A percentile compares a stretch with the other conserved stretches of the same genome.
Evolutionary conservation across 2,329 filamentous ascomycete genomes (phyloP).

Genomic region (Colletotrichum incanum): DNA sequence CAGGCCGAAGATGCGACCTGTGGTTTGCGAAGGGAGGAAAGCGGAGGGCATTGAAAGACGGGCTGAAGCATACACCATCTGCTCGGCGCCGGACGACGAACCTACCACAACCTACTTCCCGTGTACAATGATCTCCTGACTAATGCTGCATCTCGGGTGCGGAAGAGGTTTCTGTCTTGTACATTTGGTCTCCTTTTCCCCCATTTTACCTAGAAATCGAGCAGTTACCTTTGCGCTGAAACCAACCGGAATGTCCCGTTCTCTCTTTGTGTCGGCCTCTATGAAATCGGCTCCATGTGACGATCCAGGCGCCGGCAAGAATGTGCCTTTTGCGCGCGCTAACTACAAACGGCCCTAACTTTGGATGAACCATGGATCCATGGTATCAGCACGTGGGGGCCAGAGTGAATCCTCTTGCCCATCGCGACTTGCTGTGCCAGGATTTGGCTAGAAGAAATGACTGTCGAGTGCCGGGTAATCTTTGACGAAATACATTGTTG

Average conservation of each 20-base stretch:
- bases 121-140: conserved; percentile 61
- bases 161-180: conserved; percentile 50
- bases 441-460: not conserved
- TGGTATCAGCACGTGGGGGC: not conserved
- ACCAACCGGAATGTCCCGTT: not conserved
- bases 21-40: conserved; percentile 35
- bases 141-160: conserved; percentile 56
- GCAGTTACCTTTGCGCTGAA: conserved; percentile 43
- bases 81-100: conserved; percentile 41
- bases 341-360: conserved; percentile 14
- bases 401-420: not conserved
- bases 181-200: conserved; percentile 49
- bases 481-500: no score
- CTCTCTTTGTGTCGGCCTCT: not conserved
- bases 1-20: conserved; percentile 37
- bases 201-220: conserved; percentile 45
- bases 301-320: conserved; percentile 12
- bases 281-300: not conserved
- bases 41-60: conserved; percentile 37
- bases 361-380: conserved; percentile 4
- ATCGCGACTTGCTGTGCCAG: not conserved
- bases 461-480: not conserved
- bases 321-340: conserved; percentile 11
- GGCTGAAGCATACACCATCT: conserved; percentile 35
- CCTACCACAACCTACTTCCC: conserved; percentile 52